Evolutionary conservation across 441 rosid species (phyloP).

Genomic region (Populus tomentosa): DNA sequence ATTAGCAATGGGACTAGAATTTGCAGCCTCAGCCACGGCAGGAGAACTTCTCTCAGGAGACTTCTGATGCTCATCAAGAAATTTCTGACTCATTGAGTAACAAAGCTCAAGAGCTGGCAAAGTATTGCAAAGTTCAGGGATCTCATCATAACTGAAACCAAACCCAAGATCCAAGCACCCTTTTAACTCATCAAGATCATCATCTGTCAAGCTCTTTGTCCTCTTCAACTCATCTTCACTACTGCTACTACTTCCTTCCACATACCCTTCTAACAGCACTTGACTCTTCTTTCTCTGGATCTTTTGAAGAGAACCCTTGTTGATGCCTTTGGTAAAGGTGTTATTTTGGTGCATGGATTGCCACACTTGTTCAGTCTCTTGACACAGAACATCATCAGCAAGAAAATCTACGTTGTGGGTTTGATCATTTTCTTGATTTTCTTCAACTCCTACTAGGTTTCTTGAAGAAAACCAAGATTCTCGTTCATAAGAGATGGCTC

Average conservation of each 20-base stretch:
- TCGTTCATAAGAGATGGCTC: slow-evolving; percentile 5
- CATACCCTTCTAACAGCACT: slow-evolving; percentile 80
- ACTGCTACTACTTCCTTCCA: slow-evolving; percentile 32
- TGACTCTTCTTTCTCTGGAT: slow-evolving; percentile 60
- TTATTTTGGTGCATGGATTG: background rate
- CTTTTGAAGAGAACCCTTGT: background rate
- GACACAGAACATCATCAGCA: background rate
- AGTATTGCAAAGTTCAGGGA: slow-evolving; percentile 92
- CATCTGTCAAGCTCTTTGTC: slow-evolving; percentile 87
- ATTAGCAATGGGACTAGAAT: slow-evolving; percentile 57
- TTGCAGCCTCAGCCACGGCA: slow-evolving; percentile 33
- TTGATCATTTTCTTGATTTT: background rate
- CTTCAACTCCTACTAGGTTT: background rate
- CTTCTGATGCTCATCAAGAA: slow-evolving; percentile 61
- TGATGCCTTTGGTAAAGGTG: background rate
- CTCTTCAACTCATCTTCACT: slow-evolving; percentile 62
- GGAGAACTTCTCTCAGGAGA: slow-evolving; percentile 41
- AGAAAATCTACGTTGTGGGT: background rate
- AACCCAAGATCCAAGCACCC: slow-evolving; percentile 97
- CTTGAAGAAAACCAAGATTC: slow-evolving; percentile 17
- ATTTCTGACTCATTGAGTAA: slow-evolving; percentile 87
- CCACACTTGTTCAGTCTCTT: background rate
- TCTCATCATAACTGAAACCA: slow-evolving; percentile 85
- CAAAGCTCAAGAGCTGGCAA: slow-evolving; percentile 94
- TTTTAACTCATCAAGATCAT: slow-evolving; percentile 85